Evolutionary conservation across 495 filamentous ascomycete species (phyloP).

Genomic region (Neurospora tetrasperma): DNA sequence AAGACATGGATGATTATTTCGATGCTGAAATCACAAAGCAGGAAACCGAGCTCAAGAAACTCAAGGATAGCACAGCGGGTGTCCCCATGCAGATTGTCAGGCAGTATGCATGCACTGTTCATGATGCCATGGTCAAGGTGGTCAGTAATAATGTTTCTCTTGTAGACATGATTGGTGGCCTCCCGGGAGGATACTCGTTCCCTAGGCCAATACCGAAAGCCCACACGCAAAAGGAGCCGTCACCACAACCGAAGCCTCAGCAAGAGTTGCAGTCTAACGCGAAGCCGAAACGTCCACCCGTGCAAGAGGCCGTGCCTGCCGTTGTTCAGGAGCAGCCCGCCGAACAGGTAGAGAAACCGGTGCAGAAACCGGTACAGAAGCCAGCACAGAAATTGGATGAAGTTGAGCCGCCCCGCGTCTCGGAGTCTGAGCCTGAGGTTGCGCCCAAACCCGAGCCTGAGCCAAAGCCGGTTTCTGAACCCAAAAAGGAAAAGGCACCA

Average conservation of each 20-base stretch:
- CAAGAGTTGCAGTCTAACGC: not conserved
- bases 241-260: conserved; percentile 2
- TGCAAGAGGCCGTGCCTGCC: not conserved
- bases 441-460: not conserved
- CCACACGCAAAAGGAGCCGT: not conserved
- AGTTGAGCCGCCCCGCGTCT: not conserved
- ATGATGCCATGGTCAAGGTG: conserved; percentile 25
- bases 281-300: not conserved
- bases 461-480: not conserved
- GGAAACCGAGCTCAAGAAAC: conserved; percentile 30
- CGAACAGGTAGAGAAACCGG: not conserved
- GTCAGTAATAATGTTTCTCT: conserved; percentile 23
- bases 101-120: conserved; percentile 25
- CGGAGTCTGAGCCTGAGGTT: not conserved
- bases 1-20: conserved; percentile 43
- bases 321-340: not conserved
- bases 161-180: conserved; percentile 22
- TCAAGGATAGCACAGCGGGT: conserved; percentile 19
- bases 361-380: not conserved
- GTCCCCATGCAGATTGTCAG: conserved; percentile 14
- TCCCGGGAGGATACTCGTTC: conserved; percentile 20
- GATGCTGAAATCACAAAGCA: conserved; percentile 33
- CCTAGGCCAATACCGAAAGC: conserved; percentile 9
- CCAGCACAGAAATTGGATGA: not conserved
- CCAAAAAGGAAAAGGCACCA: not conserved